phyloP scores from a whole-genome alignment of 2,329 filamentous ascomycete genomes.

The Fusarium protoensiforme region DNA sequence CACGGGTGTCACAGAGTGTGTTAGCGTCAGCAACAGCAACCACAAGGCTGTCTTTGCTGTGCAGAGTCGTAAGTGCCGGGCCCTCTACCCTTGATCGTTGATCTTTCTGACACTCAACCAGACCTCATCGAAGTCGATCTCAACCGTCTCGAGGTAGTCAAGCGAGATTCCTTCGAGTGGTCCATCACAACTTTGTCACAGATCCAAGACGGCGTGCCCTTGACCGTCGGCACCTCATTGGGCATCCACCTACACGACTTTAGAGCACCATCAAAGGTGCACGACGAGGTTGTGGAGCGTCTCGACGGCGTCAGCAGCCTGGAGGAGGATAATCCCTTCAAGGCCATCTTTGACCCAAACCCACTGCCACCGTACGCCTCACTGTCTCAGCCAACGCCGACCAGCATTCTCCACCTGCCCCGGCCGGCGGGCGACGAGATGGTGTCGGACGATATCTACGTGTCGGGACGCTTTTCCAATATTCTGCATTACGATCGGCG shows the following conservation, averaged over 20 bases:
- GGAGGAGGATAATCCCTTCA: constrained; percentile 46
- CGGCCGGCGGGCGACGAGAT: constrained; percentile 61
- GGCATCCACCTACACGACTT: constrained; percentile 88
- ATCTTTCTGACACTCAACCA: constrained; percentile 22
- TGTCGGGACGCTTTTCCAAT: constrained; percentile 88
- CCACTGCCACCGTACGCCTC: constrained; percentile 72
- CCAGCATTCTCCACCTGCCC: constrained; percentile 84
- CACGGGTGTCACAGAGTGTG: constrained; percentile 80
- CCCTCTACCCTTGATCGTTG: neutral
- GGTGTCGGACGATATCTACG: constrained; percentile 83
- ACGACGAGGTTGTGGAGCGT: constrained; percentile 50
- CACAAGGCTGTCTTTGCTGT: constrained; percentile 84
- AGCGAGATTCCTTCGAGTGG: constrained; percentile 79
- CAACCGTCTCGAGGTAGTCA: constrained; percentile 74
- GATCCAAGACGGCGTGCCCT: constrained; percentile 71
- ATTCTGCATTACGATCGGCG: constrained; percentile 91
- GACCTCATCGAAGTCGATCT: constrained; percentile 86
- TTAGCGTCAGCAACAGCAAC: constrained; percentile 77
- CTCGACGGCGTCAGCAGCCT: constrained; percentile 43
- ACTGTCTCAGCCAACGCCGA: constrained; percentile 82
- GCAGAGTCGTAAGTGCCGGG: constrained; percentile 67
- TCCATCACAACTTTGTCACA: constrained; percentile 86
- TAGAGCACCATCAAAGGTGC: constrained; percentile 56
- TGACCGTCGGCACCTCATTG: constrained; percentile 86
- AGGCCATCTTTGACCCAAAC: constrained; percentile 61